phyloP scores from a whole-genome alignment of 331 rosid genomes.

The Rosa hybrid region DNA sequence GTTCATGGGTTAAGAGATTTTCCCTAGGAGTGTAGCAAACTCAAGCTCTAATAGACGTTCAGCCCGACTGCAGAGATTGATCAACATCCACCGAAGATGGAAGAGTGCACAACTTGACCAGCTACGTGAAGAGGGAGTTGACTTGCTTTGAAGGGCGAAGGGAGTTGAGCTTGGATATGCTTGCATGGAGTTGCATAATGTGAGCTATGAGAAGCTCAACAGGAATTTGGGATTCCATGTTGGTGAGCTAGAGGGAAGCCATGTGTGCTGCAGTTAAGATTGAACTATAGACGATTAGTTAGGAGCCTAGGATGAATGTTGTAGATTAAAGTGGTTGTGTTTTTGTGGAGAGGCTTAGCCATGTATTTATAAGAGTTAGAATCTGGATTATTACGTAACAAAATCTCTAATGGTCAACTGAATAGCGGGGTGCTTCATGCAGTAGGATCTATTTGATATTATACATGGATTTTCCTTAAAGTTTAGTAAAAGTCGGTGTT shows the following conservation, averaged over 20 bases:
- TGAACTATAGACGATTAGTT: not conserved
- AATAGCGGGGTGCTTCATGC: not conserved
- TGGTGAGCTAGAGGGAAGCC: slow-evolving; percentile 51
- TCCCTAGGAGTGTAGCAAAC: slow-evolving; percentile 53
- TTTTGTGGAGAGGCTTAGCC: not conserved
- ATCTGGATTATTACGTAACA: not conserved
- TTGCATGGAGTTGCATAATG: slow-evolving; percentile 52
- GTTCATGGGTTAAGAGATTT: slow-evolving; percentile 42
- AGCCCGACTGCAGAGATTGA: slow-evolving; percentile 48
- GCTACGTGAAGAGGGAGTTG: slow-evolving; percentile 56
- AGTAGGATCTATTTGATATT: not conserved
- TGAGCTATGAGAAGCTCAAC: slow-evolving; percentile 37
- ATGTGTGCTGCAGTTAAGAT: slow-evolving; percentile 25
- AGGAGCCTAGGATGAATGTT: not conserved
- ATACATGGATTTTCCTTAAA: too few relatives aligned
- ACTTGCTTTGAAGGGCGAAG: slow-evolving; percentile 67
- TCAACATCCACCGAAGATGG: slow-evolving; percentile 54
- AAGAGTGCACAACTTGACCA: slow-evolving; percentile 60
- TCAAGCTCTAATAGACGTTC: slow-evolving; percentile 70
- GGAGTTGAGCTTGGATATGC: slow-evolving; percentile 58
- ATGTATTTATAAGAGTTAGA: slow-evolving; percentile 44
- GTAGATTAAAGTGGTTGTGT: slow-evolving; percentile 12
- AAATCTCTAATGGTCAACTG: not conserved
- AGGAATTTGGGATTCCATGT: slow-evolving; percentile 44
- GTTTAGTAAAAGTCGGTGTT: too few relatives aligned